Evolutionary conservation across 306 rosid genomes (phyloP).

Genomic region (Casuarina glauca): DNA sequence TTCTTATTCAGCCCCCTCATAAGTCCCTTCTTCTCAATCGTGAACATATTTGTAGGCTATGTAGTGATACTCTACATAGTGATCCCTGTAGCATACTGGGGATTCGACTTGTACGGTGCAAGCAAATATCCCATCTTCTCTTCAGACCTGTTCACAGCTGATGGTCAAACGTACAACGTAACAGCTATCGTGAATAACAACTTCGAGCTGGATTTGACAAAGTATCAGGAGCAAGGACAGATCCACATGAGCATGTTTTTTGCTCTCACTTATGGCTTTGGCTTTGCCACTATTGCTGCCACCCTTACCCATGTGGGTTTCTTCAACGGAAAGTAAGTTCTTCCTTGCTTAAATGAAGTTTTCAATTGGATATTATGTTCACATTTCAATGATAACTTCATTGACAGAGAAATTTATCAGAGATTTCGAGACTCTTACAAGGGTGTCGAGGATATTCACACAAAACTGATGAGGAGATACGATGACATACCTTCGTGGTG

Average conservation of each 20-base stretch:
- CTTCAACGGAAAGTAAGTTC: constrained; percentile 70
- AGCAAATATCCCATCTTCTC: constrained; percentile 66
- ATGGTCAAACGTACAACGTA: constrained; percentile 57
- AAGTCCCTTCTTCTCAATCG: constrained; percentile 69
- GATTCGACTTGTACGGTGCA: constrained; percentile 49
- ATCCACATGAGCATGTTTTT: constrained; percentile 66
- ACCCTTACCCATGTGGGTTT: constrained; percentile 69
- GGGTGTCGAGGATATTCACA: constrained; percentile 71
- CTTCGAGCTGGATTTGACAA: constrained; percentile 46
- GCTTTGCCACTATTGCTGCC: constrained; percentile 71
- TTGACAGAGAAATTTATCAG: constrained; percentile 68
- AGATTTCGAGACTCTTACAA: constrained; percentile 51
- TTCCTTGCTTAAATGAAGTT: not conserved
- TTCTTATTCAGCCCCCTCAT: constrained; percentile 76
- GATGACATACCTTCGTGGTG: constrained; percentile 83
- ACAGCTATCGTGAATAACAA: constrained; percentile 55
- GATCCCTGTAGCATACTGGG: constrained; percentile 66
- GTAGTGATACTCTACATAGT: constrained; percentile 39
- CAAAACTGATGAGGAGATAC: constrained; percentile 70
- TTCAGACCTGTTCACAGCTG: constrained; percentile 55
- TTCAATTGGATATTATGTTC: not conserved
- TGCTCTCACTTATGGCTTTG: constrained; percentile 72
- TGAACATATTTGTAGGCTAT: constrained; percentile 59
- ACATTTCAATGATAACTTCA: constrained; percentile 12
- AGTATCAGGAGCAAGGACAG: constrained; percentile 56